Percentiles rank a stretch among this genome's conserved stretches.
These are phyloP conservation scores for Puccinia polysora DNA, from an alignment of 1,284 basidiomycete genomes.

Conservation along the genomic window DNA sequence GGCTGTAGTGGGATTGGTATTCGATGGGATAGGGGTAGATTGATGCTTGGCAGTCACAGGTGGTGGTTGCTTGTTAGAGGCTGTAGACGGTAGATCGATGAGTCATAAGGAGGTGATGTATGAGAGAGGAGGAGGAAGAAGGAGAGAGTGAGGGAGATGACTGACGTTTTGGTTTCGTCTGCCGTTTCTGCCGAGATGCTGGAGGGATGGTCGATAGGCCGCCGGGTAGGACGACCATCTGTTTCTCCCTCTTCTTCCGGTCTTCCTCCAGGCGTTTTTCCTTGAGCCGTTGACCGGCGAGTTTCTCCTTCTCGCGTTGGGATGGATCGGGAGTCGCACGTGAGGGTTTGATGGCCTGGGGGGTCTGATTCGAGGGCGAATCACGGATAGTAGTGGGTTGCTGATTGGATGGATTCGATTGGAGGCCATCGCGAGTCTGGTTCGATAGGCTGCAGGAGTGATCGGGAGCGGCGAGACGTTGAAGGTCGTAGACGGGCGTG, in stretches of 20 bases:
- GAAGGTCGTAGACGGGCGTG: constrained; percentile 18
- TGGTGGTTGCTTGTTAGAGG: neutral
- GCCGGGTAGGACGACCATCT: constrained; percentile 28
- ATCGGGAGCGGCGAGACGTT: constrained; percentile 5
- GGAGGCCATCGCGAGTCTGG: neutral
- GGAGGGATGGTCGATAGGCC: neutral
- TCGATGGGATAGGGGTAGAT: neutral
- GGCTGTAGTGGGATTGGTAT: neutral
- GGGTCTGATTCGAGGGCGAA: neutral
- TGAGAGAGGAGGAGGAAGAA: neutral
- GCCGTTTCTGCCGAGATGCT: constrained; percentile 3
- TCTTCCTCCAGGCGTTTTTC: constrained; percentile 40
- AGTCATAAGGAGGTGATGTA: neutral
- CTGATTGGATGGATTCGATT: neutral
- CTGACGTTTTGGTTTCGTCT: constrained; percentile 20
- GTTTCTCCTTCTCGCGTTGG: constrained; percentile 29
- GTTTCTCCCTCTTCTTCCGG: constrained; percentile 37
- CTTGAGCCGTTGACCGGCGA: constrained; percentile 34
- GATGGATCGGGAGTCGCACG: neutral
- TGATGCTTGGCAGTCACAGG: neutral
- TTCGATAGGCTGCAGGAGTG: neutral
- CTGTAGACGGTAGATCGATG: neutral
- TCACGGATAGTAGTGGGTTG: neutral
- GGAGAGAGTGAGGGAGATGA: neutral
- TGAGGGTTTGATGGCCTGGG: neutral